Conservation (phyloP, 345 rosid genomes). For the Citrus maxima region DNA sequence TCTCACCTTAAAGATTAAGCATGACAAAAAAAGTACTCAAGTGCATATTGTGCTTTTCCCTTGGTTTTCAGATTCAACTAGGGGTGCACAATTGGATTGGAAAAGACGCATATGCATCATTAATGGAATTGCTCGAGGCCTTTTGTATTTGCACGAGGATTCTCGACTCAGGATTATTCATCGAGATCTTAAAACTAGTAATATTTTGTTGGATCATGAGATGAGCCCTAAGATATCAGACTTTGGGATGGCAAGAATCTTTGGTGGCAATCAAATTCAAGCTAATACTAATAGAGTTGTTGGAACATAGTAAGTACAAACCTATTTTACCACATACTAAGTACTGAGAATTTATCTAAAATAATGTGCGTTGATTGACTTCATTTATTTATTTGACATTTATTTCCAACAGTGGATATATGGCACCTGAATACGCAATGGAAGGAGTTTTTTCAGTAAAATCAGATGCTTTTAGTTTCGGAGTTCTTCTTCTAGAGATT, state of each 20-base stretch:
- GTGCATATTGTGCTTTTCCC: background rate
- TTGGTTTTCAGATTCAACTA: background rate
- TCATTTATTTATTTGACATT: background rate
- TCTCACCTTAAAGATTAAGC: background rate
- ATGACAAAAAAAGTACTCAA: background rate
- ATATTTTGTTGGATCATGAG: background rate
- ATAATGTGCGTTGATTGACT: background rate
- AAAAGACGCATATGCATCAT: slow-evolving; percentile 22
- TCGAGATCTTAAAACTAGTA: slow-evolving; percentile 21
- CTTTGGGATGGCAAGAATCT: no score
- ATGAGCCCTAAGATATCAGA: no score
- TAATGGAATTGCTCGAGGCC: slow-evolving; percentile 31
- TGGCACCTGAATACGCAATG: slow-evolving; percentile 15
- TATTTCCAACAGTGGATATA: slow-evolving; percentile 5
- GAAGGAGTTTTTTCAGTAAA: slow-evolving; percentile 11
- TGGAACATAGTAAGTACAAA: no score
- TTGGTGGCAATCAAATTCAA: no score
- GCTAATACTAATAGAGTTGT: no score
- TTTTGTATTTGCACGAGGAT: slow-evolving; percentile 38
- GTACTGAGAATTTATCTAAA: no score
- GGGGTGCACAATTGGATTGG: slow-evolving; percentile 7
- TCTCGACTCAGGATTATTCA: slow-evolving; percentile 35
- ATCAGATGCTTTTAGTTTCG: slow-evolving; percentile 10
- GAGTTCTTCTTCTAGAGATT: slow-evolving; percentile 15
- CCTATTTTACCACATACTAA: no score